Percentiles rank a stretch among this genome's conserved stretches.
Conservation (phyloP, 768 basidiomycete species). For the Mycena epipterygia region DNA sequence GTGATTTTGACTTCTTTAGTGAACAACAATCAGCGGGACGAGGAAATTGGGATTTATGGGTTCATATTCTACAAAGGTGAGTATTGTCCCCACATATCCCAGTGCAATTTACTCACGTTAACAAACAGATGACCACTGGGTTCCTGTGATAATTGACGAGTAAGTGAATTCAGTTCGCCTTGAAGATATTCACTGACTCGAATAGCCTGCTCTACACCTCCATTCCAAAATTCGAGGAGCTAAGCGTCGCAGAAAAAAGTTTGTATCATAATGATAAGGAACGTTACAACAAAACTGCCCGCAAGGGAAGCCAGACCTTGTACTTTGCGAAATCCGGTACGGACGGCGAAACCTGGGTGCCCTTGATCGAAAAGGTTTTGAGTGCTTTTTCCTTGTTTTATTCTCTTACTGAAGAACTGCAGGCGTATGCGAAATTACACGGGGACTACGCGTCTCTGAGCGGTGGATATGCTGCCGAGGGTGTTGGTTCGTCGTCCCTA, state of each 20-base stretch:
- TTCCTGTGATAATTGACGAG: constrained; percentile 70
- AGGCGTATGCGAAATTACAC: constrained; percentile 31
- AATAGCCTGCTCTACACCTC: constrained; percentile 61
- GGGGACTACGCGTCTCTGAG: constrained; percentile 58
- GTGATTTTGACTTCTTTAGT: background rate
- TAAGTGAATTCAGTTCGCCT: constrained; percentile 34
- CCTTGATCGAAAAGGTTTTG: constrained; percentile 71
- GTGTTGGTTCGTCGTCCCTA: constrained; percentile 41
- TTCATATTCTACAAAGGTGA: constrained; percentile 69
- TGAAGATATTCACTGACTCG: background rate
- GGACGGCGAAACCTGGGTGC: constrained; percentile 68
- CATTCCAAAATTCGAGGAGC: constrained; percentile 67
- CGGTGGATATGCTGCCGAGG: constrained; percentile 61
- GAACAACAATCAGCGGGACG: constrained; percentile 54
- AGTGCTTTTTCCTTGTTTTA: constrained; percentile 57
- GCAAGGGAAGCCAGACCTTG: constrained; percentile 60
- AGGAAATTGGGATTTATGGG: constrained; percentile 68
- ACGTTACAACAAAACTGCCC: constrained; percentile 57
- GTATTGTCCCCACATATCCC: constrained; percentile 10
- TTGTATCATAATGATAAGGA: constrained; percentile 67
- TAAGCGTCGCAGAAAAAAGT: constrained; percentile 52
- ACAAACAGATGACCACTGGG: constrained; percentile 50
- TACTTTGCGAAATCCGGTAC: constrained; percentile 64
- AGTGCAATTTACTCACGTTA: background rate
- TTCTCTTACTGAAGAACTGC: background rate